Percentiles rank a stretch among this genome's conserved stretches.
Conservation (phyloP, 805 yeast species). For the Candida easanensis region DNA sequence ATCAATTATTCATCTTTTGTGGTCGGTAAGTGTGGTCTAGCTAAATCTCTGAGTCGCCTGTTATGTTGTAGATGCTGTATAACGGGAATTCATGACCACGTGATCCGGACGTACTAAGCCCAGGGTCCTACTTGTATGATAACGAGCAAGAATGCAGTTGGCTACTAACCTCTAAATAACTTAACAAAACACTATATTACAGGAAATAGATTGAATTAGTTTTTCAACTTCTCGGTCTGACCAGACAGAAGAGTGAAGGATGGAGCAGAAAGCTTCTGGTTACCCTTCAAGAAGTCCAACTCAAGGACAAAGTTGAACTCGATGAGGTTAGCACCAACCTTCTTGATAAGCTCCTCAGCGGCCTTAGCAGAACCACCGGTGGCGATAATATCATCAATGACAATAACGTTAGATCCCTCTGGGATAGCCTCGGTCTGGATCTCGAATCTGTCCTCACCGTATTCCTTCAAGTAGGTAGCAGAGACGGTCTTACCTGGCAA, state of each 20-base stretch:
- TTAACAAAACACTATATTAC: too few relatives aligned
- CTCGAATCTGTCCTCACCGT: constrained; percentile 87
- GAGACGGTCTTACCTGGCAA: constrained; percentile 79
- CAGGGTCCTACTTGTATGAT: too few relatives aligned
- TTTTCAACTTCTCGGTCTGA: constrained; percentile 55
- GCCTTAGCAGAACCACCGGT: constrained; percentile 97
- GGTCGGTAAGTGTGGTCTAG: too few relatives aligned
- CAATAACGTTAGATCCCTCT: constrained; percentile 73
- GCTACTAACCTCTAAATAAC: too few relatives aligned
- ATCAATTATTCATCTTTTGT: too few relatives aligned
- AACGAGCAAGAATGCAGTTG: too few relatives aligned
- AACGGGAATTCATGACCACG: too few relatives aligned
- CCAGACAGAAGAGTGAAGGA: constrained; percentile 87
- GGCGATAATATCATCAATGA: constrained; percentile 96
- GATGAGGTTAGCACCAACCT: constrained; percentile 65
- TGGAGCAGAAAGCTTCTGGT: constrained; percentile 81
- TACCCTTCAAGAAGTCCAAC: constrained; percentile 90
- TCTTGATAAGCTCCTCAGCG: constrained; percentile 79
- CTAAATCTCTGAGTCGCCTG: too few relatives aligned
- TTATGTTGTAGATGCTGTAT: too few relatives aligned
- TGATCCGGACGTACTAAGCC: too few relatives aligned
- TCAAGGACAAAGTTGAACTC: constrained; percentile 92
- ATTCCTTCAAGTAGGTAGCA: constrained; percentile 84
- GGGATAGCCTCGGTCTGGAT: constrained; percentile 82
- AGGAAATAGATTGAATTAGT: too few relatives aligned